These are phyloP conservation scores for Phytophthora colocasiae DNA, from an alignment of 352 stramenopile genomes.

Conservation along the genomic window DNA sequence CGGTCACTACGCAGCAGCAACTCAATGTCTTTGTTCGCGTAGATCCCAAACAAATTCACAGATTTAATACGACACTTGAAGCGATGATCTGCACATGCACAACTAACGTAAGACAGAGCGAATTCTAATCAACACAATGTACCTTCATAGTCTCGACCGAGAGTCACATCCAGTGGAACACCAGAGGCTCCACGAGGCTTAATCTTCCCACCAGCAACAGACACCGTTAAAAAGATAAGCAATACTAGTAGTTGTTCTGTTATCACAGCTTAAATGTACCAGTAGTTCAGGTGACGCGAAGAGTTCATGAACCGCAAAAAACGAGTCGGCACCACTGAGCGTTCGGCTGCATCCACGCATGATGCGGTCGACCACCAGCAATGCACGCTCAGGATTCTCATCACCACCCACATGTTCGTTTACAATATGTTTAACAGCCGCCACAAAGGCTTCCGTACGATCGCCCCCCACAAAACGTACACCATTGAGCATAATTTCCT, in stretches of 20 bases:
- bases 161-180: constrained; percentile 67
- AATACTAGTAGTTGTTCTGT: too few relatives aligned
- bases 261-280: constrained; percentile 29
- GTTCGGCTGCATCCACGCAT: constrained; percentile 79
- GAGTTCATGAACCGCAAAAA: constrained; percentile 78
- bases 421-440: constrained; percentile 79
- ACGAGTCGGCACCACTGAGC: constrained; percentile 78
- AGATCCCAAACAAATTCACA: constrained; percentile 69
- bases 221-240: neutral
- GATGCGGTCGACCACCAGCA: constrained; percentile 66
- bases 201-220: constrained; percentile 43
- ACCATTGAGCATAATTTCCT: constrained; percentile 78
- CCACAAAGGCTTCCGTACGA: constrained; percentile 76
- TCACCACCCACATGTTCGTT: constrained; percentile 38
- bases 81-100: constrained; percentile 51
- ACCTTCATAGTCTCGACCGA: constrained; percentile 61
- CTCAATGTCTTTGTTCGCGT: constrained; percentile 70
- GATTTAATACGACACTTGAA: constrained; percentile 83
- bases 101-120: constrained; percentile 34
- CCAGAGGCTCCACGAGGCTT: constrained; percentile 56
- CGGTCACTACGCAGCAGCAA: constrained; percentile 40
- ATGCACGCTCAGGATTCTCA: constrained; percentile 47
- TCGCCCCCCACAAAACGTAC: constrained; percentile 81
- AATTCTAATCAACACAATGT: constrained; percentile 10
- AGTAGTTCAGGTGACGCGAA: constrained; percentile 64